Base-by-base conservation (phyloP, 768 basidiomycete species). In the Termitomyces sp. region DNA sequence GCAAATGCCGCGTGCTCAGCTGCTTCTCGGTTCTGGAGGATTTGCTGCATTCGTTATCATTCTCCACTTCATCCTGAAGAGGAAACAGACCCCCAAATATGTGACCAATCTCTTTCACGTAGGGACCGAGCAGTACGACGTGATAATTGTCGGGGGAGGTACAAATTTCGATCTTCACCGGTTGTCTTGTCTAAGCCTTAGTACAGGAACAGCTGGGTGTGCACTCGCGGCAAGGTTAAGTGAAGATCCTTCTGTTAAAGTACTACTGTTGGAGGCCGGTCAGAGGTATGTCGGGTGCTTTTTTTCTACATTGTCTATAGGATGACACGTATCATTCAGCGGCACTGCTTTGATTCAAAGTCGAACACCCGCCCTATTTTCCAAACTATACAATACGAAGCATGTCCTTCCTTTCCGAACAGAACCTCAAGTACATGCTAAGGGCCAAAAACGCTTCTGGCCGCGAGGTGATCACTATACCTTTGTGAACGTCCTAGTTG, bases 241-340 rank as follows among this genome's bases (percentile, higher is more conserved):
- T 14, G 84, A 86, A 61, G 70, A 83, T 53, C 77, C 77, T 1
- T 66, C 64, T 2, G 66, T 82, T 11, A 74, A 74, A 3, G 81
- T 85, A 0, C 66, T 83, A 12, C 59, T 86, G 8, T 69, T 85
- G 11, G 84, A 86, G 64, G 75, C 82, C 5, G 84, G 84, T 4
- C 65, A 70, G 58, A 88, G 85, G 86, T 84, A 38, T 8, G 63
- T 57, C 8, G 38, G 9, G 19, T 28, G 15, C 19, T 19, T 32
- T 34, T n/a, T 14, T 49, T 30, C 14, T 10, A 9, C 22, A 14
- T 44, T 19, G 0, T 26, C 26, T 14, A 28, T 9, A 28, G 40
- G 30, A 21, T 43, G 7, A 45, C 19, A n/a, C 41, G 9, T 21
- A 50, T 22, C 41, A 17, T 48, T 21, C 55, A 84, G 83, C 56